Conservation (phyloP, 257 asterid species). For the Marsdenia floribunda region DNA sequence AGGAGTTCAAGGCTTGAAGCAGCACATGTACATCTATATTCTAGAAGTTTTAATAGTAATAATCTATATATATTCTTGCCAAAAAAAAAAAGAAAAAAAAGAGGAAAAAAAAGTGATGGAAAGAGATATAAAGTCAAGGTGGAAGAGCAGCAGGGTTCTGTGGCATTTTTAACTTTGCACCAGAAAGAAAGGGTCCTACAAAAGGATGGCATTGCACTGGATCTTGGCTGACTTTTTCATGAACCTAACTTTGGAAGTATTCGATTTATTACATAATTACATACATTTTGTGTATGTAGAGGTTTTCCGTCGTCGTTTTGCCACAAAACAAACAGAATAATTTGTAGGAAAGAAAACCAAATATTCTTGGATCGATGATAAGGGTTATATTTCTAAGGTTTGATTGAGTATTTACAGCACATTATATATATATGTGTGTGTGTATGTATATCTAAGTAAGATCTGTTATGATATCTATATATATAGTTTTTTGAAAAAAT, state of each 20-base stretch:
- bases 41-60: slow-evolving; percentile 7
- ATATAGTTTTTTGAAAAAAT: no score
- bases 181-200: slow-evolving; percentile 15
- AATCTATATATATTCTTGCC: no score
- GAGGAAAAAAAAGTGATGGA: not conserved
- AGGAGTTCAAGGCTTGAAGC: slow-evolving; percentile 18
- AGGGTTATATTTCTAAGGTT: no score
- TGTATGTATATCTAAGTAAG: no score
- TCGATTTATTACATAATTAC: slow-evolving; percentile 1
- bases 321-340: slow-evolving; percentile 1
- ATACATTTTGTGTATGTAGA: not conserved
- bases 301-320: not conserved
- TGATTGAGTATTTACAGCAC: not conserved
- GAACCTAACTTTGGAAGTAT: slow-evolving; percentile 16
- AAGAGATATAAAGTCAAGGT: not conserved
- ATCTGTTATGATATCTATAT: no score
- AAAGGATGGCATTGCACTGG: slow-evolving; percentile 9
- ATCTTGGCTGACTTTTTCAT: slow-evolving; percentile 16
- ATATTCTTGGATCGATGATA: no score
- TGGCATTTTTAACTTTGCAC: not conserved
- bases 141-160: slow-evolving; percentile 9
- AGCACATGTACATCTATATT: slow-evolving; percentile 2
- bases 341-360: not conserved
- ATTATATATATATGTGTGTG: no score
- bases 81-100: no score